Base-by-base conservation (phyloP, 805 yeast species). In the Suhomyces prunicola region DNA sequence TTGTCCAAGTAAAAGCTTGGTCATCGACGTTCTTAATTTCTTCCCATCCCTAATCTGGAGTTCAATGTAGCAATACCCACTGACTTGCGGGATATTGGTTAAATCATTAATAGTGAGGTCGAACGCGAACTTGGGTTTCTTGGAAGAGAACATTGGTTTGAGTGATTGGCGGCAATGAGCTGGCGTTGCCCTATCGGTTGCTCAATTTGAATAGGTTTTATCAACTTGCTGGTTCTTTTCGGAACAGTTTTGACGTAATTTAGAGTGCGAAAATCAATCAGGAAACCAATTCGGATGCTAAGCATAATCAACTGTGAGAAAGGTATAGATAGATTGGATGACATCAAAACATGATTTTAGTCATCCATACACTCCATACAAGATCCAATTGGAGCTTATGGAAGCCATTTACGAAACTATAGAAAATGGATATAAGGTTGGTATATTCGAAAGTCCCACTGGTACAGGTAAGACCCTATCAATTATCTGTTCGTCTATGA, bases 391-490 rank as follows among this genome's bases (percentile, higher is more conserved):
- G 22, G 80, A 85, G 54, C 79, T 92, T 58, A 92, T 92, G 97
- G 71, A 74, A 29, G 80, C 85, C 19, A 77, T 93, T n/a, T 87
- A 87, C 60, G 80, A 80, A 23, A 78, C 88, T 1, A 73, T 92
- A 15, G 73, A 75, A 4, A 58, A 58, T 17, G 73, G 76, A 9
- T 80, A 76, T 60, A 89, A 87, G 63, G 74, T 92, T 2, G 96
- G 96, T 0, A 75, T 92, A 1, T 86, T 92, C 62, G 97, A 92
- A 65, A 86, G 94, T 53, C 98, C 98, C 0, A 92, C 98, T 0
- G 98, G 98, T 6, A 89, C 92, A 1, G 97, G 98, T 2, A 92
- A 92, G 68, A 91, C 97, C 0, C 72, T 93, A 2, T 90, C 97
- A 0, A 70, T 92, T 46, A 87, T 93, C 3, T 93, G 97, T 64